These are phyloP conservation scores for Xylaria multiplex DNA, from an alignment of 2,329 filamentous ascomycete genomes.

Conservation along the genomic window DNA sequence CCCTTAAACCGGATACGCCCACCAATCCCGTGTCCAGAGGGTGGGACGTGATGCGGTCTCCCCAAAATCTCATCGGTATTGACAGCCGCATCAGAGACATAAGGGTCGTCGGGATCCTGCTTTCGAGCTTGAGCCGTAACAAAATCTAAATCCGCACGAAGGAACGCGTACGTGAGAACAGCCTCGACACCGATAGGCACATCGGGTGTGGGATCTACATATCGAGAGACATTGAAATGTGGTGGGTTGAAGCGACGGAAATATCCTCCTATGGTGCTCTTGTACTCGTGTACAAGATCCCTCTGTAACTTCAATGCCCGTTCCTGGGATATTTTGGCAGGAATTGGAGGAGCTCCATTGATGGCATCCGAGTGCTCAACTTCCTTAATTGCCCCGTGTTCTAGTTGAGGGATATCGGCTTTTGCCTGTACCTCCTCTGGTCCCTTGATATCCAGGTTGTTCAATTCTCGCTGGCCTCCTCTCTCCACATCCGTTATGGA, in stretches of 20 bases:
- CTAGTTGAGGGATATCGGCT: slow-evolving; percentile 50
- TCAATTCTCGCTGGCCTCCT: slow-evolving; percentile 51
- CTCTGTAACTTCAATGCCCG: slow-evolving; percentile 76
- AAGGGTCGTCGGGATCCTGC: slow-evolving; percentile 75
- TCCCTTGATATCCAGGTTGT: slow-evolving; percentile 61
- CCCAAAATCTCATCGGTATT: slow-evolving; percentile 88
- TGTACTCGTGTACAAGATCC: slow-evolving; percentile 79
- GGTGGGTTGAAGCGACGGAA: slow-evolving; percentile 89
- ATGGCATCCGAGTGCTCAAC: slow-evolving; percentile 53
- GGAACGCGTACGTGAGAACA: slow-evolving; percentile 89
- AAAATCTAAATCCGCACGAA: slow-evolving; percentile 94
- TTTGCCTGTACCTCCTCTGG: slow-evolving; percentile 57
- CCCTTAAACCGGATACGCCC: slow-evolving; percentile 85
- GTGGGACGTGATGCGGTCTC: slow-evolving; percentile 61
- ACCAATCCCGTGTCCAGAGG: slow-evolving; percentile 72
- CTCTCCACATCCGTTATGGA: slow-evolving; percentile 43
- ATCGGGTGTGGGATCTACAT: slow-evolving; percentile 48
- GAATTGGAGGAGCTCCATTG: slow-evolving; percentile 55
- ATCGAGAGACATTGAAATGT: slow-evolving; percentile 66
- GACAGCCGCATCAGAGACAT: slow-evolving; percentile 77
- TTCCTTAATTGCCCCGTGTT: slow-evolving; percentile 49
- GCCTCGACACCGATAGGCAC: slow-evolving; percentile 73
- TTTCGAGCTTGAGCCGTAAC: slow-evolving; percentile 88
- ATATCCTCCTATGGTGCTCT: slow-evolving; percentile 88
- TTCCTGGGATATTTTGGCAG: slow-evolving; percentile 62